These are phyloP conservation scores for Cubamyces lactineus DNA, from an alignment of 768 basidiomycete genomes.

Conservation along the genomic window DNA sequence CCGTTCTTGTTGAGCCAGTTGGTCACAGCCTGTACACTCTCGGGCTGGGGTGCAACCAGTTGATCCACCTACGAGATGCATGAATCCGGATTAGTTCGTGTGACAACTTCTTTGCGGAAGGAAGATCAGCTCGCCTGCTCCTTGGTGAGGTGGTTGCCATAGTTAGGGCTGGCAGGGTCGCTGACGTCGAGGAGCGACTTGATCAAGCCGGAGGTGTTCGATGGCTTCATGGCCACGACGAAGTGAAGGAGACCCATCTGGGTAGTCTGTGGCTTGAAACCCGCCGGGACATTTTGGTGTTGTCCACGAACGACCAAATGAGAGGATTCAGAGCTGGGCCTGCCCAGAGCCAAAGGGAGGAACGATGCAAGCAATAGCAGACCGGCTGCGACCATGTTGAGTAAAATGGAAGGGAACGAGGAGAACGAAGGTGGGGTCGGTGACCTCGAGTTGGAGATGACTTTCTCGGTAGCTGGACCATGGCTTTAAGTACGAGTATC, in stretches of 20 bases:
- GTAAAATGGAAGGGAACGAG: conserved; percentile 5
- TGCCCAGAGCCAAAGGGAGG: conserved; percentile 22
- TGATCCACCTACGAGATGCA: conserved; percentile 27
- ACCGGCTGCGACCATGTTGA: conserved; percentile 25
- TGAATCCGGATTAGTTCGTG: neutral
- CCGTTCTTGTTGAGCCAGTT: conserved; percentile 33
- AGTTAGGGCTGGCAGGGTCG: conserved; percentile 39
- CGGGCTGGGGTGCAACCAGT: conserved; percentile 31
- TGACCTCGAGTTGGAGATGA: conserved; percentile 18
- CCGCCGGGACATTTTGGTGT: neutral
- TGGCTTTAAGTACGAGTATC: neutral
- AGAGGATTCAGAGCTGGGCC: conserved; percentile 15
- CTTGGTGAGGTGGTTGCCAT: conserved; percentile 24
- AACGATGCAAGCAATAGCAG: conserved; percentile 21
- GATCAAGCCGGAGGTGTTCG: conserved; percentile 39
- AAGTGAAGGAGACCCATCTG: no score
- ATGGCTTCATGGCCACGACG: conserved; percentile 38
- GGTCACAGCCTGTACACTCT: conserved; percentile 31
- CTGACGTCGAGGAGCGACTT: conserved; percentile 41
- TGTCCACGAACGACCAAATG: conserved; percentile 15
- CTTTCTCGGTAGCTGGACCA: neutral
- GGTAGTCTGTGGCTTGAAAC: neutral
- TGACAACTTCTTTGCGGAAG: neutral
- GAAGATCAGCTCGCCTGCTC: conserved; percentile 7
- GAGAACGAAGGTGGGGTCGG: neutral